These are phyloP conservation scores for Fusarium euwallaceae DNA, from an alignment of 2,329 filamentous ascomycete genomes.

Conservation along the genomic window DNA sequence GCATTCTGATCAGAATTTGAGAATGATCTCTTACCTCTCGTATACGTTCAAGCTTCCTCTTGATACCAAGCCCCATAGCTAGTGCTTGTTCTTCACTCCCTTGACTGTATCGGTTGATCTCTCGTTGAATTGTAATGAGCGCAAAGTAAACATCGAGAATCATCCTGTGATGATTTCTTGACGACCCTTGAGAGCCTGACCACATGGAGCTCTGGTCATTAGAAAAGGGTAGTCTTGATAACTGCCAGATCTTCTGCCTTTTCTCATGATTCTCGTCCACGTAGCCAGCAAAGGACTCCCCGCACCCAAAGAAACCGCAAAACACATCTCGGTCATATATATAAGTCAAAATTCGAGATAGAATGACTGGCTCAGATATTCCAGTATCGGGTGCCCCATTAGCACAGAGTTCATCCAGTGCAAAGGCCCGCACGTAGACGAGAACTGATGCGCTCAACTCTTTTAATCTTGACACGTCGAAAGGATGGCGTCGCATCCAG, in stretches of 20 bases:
- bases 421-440: constrained; percentile 4
- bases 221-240: constrained; percentile 9
- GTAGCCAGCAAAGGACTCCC: constrained; percentile 12
- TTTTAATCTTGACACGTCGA: constrained; percentile 2
- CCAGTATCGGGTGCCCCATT: not conserved
- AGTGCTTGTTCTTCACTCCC: not conserved
- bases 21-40: not conserved
- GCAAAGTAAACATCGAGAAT: constrained; percentile 22
- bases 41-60: constrained; percentile 10
- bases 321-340: constrained; percentile 27
- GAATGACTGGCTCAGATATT: not conserved
- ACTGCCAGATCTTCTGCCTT: constrained; percentile 13
- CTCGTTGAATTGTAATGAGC: constrained; percentile 22
- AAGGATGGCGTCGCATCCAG: constrained; percentile 25
- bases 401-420: constrained; percentile 15
- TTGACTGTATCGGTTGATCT: constrained; percentile 28
- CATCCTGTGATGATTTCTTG: not conserved
- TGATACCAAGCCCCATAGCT: not conserved
- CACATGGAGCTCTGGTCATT: not conserved
- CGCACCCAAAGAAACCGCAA: constrained; percentile 27
- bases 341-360: constrained; percentile 20
- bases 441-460: constrained; percentile 15
- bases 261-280: constrained; percentile 22
- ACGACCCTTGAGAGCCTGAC: not conserved
- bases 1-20: not conserved